Evolutionary conservation across 257 asterid genomes (phyloP).

Genomic region (Leptodermis oblonga): DNA sequence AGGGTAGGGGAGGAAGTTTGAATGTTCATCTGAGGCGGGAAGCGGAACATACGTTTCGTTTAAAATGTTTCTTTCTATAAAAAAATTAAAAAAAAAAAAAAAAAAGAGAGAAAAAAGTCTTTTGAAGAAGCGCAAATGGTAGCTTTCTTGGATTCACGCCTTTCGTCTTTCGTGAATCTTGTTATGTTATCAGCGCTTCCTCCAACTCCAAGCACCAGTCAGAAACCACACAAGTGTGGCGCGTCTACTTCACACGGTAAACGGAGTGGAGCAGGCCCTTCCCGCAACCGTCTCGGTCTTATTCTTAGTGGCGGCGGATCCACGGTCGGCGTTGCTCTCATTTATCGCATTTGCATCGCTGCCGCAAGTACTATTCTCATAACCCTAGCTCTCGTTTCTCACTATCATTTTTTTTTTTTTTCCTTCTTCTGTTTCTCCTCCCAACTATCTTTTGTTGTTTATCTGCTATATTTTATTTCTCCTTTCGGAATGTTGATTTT

Average conservation of each 20-base stretch:
- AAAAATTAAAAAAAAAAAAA: no score
- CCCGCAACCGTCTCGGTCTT: background rate
- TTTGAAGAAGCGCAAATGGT: no score
- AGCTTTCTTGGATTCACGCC: no score
- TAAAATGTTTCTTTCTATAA: no score
- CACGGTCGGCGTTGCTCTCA: background rate
- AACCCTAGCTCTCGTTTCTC: slow-evolving; percentile 7
- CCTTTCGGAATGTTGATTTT: background rate
- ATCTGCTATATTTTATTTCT: background rate
- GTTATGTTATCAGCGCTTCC: no score
- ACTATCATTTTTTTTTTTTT: background rate
- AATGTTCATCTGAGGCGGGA: slow-evolving; percentile 2
- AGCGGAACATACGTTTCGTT: background rate
- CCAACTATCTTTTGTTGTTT: background rate
- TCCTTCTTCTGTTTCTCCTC: background rate
- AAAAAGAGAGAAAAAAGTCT: no score
- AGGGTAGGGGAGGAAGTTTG: background rate
- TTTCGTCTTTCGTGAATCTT: no score
- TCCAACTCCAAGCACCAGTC: background rate
- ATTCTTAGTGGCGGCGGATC: slow-evolving; percentile 8
- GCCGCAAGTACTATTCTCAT: slow-evolving; percentile 3
- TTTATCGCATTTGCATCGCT: background rate
- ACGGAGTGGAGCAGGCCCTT: background rate
- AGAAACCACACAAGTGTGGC: background rate
- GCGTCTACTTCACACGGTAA: background rate